These are phyloP conservation scores for Mycena belliarum DNA, from an alignment of 768 basidiomycete genomes.

Conservation along the genomic window DNA sequence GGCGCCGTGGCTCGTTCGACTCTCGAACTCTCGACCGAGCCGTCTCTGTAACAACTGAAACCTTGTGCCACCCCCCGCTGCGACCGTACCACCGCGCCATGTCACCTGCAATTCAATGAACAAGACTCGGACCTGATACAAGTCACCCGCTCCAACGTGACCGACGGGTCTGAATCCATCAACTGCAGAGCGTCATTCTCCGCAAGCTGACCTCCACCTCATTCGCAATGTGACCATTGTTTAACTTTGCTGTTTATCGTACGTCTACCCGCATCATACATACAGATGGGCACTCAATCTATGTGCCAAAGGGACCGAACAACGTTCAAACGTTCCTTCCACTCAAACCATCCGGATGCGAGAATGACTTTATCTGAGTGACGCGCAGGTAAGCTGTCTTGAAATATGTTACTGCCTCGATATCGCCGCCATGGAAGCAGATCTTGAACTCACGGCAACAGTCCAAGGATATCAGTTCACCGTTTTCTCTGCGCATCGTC, in stretches of 20 bases:
- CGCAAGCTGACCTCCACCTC: constrained; percentile 25
- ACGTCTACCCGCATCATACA: constrained; percentile 28
- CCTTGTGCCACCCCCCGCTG: not conserved
- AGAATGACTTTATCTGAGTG: constrained; percentile 12
- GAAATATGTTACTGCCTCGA: constrained; percentile 10
- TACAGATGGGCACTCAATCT: not conserved
- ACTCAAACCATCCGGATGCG: constrained; percentile 20
- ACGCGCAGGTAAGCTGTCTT: not conserved
- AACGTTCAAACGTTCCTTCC: constrained; percentile 39
- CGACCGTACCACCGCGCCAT: not conserved
- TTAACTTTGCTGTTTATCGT: constrained; percentile 62
- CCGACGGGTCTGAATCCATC: constrained; percentile 26
- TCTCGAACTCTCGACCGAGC: not conserved
- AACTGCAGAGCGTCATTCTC: not conserved
- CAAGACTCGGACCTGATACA: constrained; percentile 5
- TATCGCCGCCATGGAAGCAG: constrained; percentile 45
- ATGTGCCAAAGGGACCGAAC: constrained; percentile 36
- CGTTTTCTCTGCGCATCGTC: constrained; percentile 29
- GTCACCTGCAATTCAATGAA: not conserved
- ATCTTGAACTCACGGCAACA: constrained; percentile 29
- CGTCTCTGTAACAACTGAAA: constrained; percentile 13
- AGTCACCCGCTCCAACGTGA: not conserved
- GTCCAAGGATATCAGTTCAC: constrained; percentile 30
- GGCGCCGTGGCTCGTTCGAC: not conserved
- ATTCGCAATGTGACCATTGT: constrained; percentile 53